Evolutionary conservation across 2,329 filamentous ascomycete species (phyloP).

Genomic region (Cadophora malorum): DNA sequence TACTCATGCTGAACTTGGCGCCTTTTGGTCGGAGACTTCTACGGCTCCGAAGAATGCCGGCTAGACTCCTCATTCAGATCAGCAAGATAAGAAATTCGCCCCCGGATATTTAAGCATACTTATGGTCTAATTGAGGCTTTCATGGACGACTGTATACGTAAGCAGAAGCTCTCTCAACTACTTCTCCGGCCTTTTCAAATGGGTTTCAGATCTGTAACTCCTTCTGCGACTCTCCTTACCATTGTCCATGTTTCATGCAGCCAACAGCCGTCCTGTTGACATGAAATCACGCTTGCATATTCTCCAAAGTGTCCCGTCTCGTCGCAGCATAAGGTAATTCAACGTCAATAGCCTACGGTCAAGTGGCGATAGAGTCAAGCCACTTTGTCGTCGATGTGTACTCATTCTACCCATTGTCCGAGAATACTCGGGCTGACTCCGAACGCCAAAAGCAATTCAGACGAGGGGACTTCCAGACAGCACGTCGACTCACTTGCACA

Average conservation of each 20-base stretch:
- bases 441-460: not conserved
- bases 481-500: not conserved
- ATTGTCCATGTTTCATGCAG: no score
- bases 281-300: no score
- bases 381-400: not conserved
- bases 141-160: no score
- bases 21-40: not conserved
- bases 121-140: no score
- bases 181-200: no score
- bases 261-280: no score
- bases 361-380: not conserved
- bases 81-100: not conserved
- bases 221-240: no score
- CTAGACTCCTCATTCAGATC: not conserved
- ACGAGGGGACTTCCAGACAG: not conserved
- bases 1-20: not conserved
- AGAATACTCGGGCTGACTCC: not conserved
- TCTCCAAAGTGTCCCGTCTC: no score
- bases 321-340: no score
- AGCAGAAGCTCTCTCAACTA: no score
- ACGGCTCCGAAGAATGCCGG: not conserved
- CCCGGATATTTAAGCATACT: not conserved
- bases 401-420: not conserved
- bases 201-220: no score
- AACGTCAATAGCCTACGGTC: not conserved